A percentile compares a stretch with the other conserved stretches of the same genome.
Evolutionary conservation across 768 basidiomycete species (phyloP).

Genomic region (Serendipita vermifera): DNA sequence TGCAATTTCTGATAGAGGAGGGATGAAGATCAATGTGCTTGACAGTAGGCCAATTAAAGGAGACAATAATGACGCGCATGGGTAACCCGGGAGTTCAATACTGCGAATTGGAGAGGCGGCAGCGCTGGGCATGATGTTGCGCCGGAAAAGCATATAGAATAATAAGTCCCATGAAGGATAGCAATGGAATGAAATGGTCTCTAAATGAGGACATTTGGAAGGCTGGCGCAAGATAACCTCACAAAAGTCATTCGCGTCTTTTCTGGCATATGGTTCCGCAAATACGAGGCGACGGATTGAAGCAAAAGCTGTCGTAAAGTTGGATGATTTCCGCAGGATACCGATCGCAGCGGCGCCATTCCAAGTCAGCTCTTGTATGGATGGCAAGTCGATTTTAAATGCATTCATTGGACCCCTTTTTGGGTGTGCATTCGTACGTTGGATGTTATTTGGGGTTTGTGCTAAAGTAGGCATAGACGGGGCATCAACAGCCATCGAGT

Average conservation of each 20-base stretch:
- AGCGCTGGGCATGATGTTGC: constrained; percentile 3
- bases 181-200: constrained; percentile 4
- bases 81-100: constrained; percentile 2
- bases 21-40: background rate
- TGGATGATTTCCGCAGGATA: background rate
- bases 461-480: background rate
- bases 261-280: background rate
- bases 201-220: background rate
- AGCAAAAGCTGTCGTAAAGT: background rate
- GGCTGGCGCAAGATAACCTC: background rate
- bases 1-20: background rate
- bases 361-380: background rate
- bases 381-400: background rate
- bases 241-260: constrained; percentile 6
- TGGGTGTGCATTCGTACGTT: background rate
- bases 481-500: background rate
- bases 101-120: background rate
- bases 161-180: constrained; percentile 3
- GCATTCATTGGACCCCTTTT: background rate
- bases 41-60: background rate
- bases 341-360: background rate
- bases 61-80: background rate
- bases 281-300: background rate
- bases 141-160: constrained; percentile 1
- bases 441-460: background rate